Percentiles rank a stretch among this genome's conserved stretches.
phyloP scores from a whole-genome alignment of 352 stramenopile genomes.

The Globisporangium nagaii region DNA sequence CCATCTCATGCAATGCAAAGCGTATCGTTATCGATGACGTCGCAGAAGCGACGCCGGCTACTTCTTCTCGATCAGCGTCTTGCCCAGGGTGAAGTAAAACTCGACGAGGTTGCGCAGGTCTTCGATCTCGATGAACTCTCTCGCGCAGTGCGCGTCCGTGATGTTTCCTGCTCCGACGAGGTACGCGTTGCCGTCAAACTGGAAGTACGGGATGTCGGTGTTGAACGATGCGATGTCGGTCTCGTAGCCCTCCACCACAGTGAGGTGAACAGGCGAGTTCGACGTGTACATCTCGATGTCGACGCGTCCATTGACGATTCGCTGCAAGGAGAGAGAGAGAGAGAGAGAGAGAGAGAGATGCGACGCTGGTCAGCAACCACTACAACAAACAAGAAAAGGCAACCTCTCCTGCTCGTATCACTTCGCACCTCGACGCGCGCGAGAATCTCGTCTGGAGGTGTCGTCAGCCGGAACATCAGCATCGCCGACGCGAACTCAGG shows the following conservation, averaged over 20 bases:
- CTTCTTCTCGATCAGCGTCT: conserved; percentile 53
- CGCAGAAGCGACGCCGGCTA: conserved; percentile 9
- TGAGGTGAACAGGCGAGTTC: conserved; percentile 74
- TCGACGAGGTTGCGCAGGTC: conserved; percentile 55
- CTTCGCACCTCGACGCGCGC: conserved; percentile 46
- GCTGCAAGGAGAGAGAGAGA: conserved; percentile 15
- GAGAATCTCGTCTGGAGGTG: conserved; percentile 62
- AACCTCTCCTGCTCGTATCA: too few relatives aligned
- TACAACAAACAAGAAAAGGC: too few relatives aligned
- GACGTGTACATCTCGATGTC: conserved; percentile 80
- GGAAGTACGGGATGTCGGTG: conserved; percentile 87
- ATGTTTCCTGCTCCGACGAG: conserved; percentile 71
- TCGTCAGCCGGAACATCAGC: conserved; percentile 86
- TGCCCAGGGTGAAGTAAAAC: conserved; percentile 69
- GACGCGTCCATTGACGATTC: conserved; percentile 54
- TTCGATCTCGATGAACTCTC: conserved; percentile 68
- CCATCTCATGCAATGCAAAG: too few relatives aligned
- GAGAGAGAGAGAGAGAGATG: too few relatives aligned
- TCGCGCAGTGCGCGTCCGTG: conserved; percentile 65
- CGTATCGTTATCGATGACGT: too few relatives aligned
- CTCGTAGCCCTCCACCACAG: conserved; percentile 79
- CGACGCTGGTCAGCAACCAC: too few relatives aligned
- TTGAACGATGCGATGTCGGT: conserved; percentile 86
- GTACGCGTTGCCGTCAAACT: conserved; percentile 75
- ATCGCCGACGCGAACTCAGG: conserved; percentile 80